These are phyloP conservation scores for Fusarium metavorans DNA, from an alignment of 2,329 filamentous ascomycete genomes.

Conservation along the genomic window DNA sequence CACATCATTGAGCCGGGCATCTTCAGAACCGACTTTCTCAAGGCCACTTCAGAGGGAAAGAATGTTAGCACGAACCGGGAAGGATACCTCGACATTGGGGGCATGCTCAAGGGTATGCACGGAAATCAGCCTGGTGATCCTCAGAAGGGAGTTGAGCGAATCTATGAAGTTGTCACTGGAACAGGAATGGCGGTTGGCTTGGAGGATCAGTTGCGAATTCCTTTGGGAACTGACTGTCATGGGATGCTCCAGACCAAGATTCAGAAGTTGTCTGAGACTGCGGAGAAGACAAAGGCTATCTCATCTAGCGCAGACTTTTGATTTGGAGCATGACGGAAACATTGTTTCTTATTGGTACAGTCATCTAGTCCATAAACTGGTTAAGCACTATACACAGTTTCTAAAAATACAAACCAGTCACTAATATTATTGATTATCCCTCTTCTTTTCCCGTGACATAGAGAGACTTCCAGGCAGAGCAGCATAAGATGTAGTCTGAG, in stretches of 20 bases:
- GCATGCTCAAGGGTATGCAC: neutral
- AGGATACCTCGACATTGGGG: neutral
- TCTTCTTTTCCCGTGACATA: neutral
- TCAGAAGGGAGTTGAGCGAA: neutral
- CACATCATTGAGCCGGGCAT: neutral
- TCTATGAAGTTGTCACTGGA: neutral
- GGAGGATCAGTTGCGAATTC: neutral
- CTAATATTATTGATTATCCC: neutral
- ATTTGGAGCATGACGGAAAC: neutral
- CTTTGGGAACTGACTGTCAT: neutral
- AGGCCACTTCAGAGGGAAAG: neutral
- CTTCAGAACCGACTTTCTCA: neutral
- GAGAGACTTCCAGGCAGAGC: neutral
- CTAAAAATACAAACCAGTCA: neutral
- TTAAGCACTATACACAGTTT: neutral
- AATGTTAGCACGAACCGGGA: neutral
- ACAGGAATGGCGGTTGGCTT: neutral
- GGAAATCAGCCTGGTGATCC: neutral
- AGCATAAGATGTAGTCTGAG: neutral
- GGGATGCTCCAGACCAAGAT: neutral
- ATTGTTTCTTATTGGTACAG: neutral
- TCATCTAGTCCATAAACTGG: neutral
- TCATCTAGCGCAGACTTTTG: neutral
- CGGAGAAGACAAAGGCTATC: neutral
- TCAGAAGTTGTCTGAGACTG: neutral